phyloP scores from a whole-genome alignment of 352 stramenopile genomes.

The Poterioochromonas sp. region DNA sequence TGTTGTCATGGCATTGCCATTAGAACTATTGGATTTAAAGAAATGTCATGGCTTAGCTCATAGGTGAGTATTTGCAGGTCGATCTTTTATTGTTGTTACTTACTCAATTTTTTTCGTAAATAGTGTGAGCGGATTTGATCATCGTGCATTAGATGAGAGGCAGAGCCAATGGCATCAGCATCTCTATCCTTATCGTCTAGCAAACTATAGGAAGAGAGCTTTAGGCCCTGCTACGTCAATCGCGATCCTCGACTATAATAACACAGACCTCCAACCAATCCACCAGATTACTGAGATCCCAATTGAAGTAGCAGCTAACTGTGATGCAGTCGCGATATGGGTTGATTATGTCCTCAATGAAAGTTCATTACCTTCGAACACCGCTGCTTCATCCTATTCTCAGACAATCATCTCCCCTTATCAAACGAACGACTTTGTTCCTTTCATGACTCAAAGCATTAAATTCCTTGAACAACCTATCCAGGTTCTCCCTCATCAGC shows the following conservation, averaged over 20 bases:
- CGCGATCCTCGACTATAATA: background rate
- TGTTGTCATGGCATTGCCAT: background rate
- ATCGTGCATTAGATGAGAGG: background rate
- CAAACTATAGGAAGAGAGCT: background rate
- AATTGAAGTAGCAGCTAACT: background rate
- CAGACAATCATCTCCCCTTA: too few relatives aligned
- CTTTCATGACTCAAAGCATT: too few relatives aligned
- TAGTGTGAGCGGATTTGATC: background rate
- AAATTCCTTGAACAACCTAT: too few relatives aligned
- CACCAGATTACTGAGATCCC: background rate
- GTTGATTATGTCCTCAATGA: background rate
- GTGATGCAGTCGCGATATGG: slow-evolving; percentile 1
- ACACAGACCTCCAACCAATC: background rate
- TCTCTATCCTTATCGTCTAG: background rate
- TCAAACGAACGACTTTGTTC: too few relatives aligned
- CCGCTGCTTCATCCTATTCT: too few relatives aligned
- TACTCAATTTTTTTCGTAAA: background rate
- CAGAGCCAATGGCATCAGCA: background rate
- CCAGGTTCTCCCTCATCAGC: too few relatives aligned
- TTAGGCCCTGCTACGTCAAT: background rate
- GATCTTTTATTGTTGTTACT: background rate
- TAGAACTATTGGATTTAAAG: background rate
- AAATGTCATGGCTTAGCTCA: background rate
- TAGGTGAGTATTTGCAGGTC: background rate
- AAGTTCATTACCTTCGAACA: too few relatives aligned